These are phyloP conservation scores for Simmondsia chinensis DNA, from an alignment of 148 eudicot species.

Conservation along the genomic window DNA sequence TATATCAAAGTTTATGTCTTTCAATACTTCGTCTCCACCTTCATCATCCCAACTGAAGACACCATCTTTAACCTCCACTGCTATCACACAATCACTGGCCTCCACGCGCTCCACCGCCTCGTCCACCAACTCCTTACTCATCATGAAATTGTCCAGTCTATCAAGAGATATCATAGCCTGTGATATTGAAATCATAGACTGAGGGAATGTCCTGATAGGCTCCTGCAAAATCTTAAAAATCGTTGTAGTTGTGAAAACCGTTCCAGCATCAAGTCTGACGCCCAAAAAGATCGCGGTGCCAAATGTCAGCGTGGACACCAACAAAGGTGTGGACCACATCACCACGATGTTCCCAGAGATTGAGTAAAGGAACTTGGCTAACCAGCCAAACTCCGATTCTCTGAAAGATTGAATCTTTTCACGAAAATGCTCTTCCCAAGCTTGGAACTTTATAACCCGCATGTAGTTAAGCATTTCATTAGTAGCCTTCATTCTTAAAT, in stretches of 20 bases:
- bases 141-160: conserved; percentile 70
- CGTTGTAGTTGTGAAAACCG: conserved; percentile 76
- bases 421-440: conserved; percentile 91
- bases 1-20: conserved; percentile 42
- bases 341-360: conserved; percentile 50
- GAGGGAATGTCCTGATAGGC: conserved; percentile 87
- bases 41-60: conserved; percentile 88
- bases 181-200: conserved; percentile 82
- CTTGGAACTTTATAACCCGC: conserved; percentile 94
- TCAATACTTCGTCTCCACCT: conserved; percentile 35
- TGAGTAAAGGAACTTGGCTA: conserved; percentile 63
- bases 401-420: conserved; percentile 53
- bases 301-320: conserved; percentile 62
- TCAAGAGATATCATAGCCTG: conserved; percentile 79
- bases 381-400: conserved; percentile 63
- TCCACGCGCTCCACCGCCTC: conserved; percentile 51
- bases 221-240: conserved; percentile 76
- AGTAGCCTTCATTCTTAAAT: conserved; percentile 85
- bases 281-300: conserved; percentile 63
- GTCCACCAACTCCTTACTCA: conserved; percentile 57
- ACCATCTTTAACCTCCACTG: conserved; percentile 65
- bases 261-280: conserved; percentile 60
- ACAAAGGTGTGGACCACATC: conserved; percentile 66
- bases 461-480: conserved; percentile 91
- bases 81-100: conserved; percentile 35